Evolutionary conservation across 2,329 filamentous ascomycete genomes (phyloP).

Genomic region (Alternaria longipes): DNA sequence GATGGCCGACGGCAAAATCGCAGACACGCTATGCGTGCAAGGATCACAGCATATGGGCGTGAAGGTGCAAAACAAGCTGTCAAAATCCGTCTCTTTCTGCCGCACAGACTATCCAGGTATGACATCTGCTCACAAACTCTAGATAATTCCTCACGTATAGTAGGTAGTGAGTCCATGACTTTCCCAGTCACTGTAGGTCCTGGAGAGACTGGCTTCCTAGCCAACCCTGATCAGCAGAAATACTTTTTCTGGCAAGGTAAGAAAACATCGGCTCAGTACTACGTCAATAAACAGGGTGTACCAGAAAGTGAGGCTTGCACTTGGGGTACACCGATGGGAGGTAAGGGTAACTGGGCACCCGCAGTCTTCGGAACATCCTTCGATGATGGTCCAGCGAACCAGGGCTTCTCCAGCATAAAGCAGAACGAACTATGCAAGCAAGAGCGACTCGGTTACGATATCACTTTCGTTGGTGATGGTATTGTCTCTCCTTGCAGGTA

Average conservation of each 20-base stretch:
- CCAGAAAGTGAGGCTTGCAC: conserved; percentile 73
- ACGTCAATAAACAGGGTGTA: conserved; percentile 86
- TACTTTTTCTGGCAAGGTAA: conserved; percentile 83
- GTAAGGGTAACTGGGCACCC: conserved; percentile 84
- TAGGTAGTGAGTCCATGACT: conserved; percentile 81
- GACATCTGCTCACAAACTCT: conserved; percentile 10
- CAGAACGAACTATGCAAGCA: conserved; percentile 78
- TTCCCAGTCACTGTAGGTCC: conserved; percentile 74
- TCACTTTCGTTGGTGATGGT: conserved; percentile 76
- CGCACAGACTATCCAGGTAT: conserved; percentile 93
- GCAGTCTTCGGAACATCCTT: conserved; percentile 84
- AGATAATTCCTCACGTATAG: conserved; percentile 14
- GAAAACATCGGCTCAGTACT: conserved; percentile 91
- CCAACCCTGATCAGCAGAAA: conserved; percentile 74
- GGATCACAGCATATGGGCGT: conserved; percentile 73
- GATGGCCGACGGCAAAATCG: conserved; percentile 64
- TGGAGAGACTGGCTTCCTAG: conserved; percentile 70
- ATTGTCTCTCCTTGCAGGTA: conserved; percentile 64
- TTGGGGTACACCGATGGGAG: conserved; percentile 72
- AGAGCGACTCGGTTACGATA: conserved; percentile 77
- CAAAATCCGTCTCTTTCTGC: conserved; percentile 76
- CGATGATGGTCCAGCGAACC: conserved; percentile 54
- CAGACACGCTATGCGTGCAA: conserved; percentile 75
- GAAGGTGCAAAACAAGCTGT: conserved; percentile 77
- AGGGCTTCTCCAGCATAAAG: conserved; percentile 83